Conservation (phyloP, 352 stramenopile species). For the Globisporangium cystogenes region DNA sequence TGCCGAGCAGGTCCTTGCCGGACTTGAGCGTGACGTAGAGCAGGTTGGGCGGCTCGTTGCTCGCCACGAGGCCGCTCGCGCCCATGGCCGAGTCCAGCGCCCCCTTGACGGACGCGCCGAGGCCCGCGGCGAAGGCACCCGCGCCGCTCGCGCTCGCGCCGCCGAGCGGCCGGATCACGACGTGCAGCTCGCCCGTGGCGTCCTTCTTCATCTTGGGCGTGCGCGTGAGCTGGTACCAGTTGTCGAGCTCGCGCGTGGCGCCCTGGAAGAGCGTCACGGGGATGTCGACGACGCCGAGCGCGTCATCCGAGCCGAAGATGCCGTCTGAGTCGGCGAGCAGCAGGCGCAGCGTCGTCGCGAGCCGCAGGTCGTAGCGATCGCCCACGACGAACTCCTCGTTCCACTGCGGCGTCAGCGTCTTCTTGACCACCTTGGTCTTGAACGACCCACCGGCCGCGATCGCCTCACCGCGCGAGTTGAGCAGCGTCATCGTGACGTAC, state of each 20-base stretch:
- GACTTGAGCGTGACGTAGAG: conserved; percentile 69
- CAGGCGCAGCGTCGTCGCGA: conserved; percentile 56
- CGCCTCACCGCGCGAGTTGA: conserved; percentile 39
- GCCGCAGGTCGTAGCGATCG: conserved; percentile 43
- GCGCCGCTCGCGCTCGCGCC: not conserved
- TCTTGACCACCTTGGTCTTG: conserved; percentile 44
- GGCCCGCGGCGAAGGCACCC: conserved; percentile 1
- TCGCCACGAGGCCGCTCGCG: conserved; percentile 14
- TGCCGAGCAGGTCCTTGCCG: conserved; percentile 71
- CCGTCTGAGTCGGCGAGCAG: conserved; percentile 58
- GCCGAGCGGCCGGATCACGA: conserved; percentile 16
- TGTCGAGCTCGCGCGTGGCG: conserved; percentile 18
- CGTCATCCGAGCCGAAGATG: conserved; percentile 55
- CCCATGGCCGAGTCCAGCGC: conserved; percentile 26
- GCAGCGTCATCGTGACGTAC: conserved; percentile 50
- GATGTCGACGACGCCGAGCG: conserved; percentile 60
- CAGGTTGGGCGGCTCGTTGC: conserved; percentile 35
- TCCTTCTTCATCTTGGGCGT: conserved; percentile 45
- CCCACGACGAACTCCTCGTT: conserved; percentile 42
- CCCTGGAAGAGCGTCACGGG: conserved; percentile 43
- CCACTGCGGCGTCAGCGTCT: conserved; percentile 50
- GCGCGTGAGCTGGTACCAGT: conserved; percentile 47
- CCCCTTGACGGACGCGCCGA: conserved; percentile 15
- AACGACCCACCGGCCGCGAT: conserved; percentile 28
- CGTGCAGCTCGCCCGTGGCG: conserved; percentile 47